Evolutionary conservation across 2,329 filamentous ascomycete genomes (phyloP).

Genomic region (Aureobasidium sp.): DNA sequence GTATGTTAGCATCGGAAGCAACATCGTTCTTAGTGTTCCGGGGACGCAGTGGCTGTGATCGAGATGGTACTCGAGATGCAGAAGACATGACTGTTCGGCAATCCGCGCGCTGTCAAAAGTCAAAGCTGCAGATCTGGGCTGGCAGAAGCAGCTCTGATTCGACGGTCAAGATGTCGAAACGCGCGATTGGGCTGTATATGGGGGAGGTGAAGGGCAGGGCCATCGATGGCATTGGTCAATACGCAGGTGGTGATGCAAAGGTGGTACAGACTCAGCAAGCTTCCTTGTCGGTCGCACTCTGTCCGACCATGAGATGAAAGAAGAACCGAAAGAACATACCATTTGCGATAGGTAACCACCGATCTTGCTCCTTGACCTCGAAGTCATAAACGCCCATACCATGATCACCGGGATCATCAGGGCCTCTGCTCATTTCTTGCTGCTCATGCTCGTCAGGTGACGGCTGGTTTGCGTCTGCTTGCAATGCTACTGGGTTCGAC

Average conservation of each 20-base stretch:
- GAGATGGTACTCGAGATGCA: constrained; percentile 26
- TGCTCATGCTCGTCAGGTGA: constrained; percentile 66
- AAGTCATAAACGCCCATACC: constrained; percentile 79
- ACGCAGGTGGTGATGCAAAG: constrained; percentile 22
- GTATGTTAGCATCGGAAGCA: constrained; percentile 78
- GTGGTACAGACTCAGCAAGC: constrained; percentile 19
- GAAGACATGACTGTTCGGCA: constrained; percentile 35
- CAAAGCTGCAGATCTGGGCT: constrained; percentile 26
- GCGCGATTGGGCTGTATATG: constrained; percentile 36
- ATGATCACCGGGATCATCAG: constrained; percentile 30
- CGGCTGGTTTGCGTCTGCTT: constrained; percentile 11
- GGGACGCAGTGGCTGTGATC: constrained; percentile 18
- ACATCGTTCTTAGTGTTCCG: constrained; percentile 23
- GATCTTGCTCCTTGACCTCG: constrained; percentile 98
- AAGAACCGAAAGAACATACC: constrained; percentile 57
- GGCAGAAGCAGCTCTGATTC: constrained; percentile 34
- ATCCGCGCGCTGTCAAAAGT: constrained; percentile 22
- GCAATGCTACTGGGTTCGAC: constrained; percentile 6
- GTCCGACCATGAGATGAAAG: not conserved
- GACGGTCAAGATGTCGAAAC: constrained; percentile 36
- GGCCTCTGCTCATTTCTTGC: constrained; percentile 34
- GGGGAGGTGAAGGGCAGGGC: constrained; percentile 19
- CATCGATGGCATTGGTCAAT: constrained; percentile 21
- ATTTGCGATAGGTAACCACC: constrained; percentile 99
- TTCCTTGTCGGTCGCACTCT: not conserved